Conservation (phyloP, 2,329 filamentous ascomycete species). For the Aspergillus alliaceus region DNA sequence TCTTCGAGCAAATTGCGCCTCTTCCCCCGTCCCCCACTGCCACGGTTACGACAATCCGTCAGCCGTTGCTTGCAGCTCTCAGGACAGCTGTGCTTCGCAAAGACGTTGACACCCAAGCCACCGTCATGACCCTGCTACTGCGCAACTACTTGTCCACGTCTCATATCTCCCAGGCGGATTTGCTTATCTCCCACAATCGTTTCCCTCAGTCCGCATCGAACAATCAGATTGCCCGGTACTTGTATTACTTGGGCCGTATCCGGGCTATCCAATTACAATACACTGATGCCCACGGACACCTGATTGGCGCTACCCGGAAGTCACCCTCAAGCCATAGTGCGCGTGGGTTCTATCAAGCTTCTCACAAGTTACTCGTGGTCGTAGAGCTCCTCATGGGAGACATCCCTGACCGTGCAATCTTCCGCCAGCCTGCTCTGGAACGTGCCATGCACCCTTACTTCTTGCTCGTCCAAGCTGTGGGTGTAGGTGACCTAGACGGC, state of each 20-base stretch:
- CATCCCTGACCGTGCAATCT: constrained; percentile 91
- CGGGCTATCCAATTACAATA: constrained; percentile 95
- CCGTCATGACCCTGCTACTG: constrained; percentile 89
- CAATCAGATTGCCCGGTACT: constrained; percentile 95
- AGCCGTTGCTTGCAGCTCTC: constrained; percentile 81
- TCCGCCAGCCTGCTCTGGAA: constrained; percentile 86
- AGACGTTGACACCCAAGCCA: constrained; percentile 95
- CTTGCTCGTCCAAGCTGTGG: constrained; percentile 88
- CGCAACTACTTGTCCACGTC: constrained; percentile 95
- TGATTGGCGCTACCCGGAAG: constrained; percentile 91
- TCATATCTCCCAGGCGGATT: constrained; percentile 93
- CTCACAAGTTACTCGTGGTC: constrained; percentile 92
- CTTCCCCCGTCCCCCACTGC: constrained; percentile 87
- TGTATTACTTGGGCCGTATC: constrained; percentile 96
- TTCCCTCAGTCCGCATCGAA: constrained; percentile 94
- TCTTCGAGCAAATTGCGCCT: constrained; percentile 86
- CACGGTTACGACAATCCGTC: constrained; percentile 81
- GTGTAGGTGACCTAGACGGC: constrained; percentile 91
- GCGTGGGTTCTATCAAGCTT: constrained; percentile 91
- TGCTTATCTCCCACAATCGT: constrained; percentile 91
- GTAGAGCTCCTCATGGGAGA: constrained; percentile 98
- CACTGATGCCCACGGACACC: constrained; percentile 92
- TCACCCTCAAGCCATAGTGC: constrained; percentile 87
- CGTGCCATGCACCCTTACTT: constrained; percentile 89
- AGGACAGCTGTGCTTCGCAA: constrained; percentile 95